Conservation (phyloP, 805 yeast genomes). For the Zygosaccharomyces bailii region DNA sequence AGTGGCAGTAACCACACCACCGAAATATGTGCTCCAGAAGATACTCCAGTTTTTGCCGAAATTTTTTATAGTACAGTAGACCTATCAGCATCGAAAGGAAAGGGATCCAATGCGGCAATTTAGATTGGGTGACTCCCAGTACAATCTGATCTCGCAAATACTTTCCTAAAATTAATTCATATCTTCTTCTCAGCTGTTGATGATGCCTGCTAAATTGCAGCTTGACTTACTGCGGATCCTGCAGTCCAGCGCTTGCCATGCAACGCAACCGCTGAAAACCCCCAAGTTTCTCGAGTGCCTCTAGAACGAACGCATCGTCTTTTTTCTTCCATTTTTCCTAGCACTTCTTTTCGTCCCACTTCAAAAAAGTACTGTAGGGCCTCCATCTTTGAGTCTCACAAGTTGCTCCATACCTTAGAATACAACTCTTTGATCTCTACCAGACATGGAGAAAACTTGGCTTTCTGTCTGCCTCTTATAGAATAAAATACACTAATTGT, state of each 20-base stretch:
- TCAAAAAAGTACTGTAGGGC: conserved; percentile 2
- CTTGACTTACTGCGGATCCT: conserved; percentile 4
- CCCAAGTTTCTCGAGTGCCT: conserved; percentile 1
- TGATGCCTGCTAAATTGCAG: conserved; percentile 4
- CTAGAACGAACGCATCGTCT: background rate
- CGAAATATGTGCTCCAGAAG: conserved; percentile 3
- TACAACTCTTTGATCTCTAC: conserved; percentile 2
- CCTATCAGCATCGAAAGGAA: background rate
- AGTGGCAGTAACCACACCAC: conserved; percentile 5
- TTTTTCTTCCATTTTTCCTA: conserved; percentile 1
- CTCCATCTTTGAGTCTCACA: conserved; percentile 1
- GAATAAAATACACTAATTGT: conserved; percentile 5
- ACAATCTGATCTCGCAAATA: conserved; percentile 6
- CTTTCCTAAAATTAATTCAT: conserved; percentile 3
- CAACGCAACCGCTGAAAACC: conserved; percentile 4
- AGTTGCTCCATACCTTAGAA: conserved; percentile 3
- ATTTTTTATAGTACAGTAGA: background rate
- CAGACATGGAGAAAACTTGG: conserved; percentile 4
- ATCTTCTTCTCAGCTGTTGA: conserved; percentile 2
- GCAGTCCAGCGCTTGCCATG: conserved; percentile 4
- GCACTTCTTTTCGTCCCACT: conserved; percentile 4
- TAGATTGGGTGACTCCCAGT: conserved; percentile 1
- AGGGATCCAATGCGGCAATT: background rate
- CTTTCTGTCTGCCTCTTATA: conserved; percentile 1
- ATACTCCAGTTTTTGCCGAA: conserved; percentile 3